Conservation (phyloP, 116 monocot genomes). For the Zostera marina region DNA sequence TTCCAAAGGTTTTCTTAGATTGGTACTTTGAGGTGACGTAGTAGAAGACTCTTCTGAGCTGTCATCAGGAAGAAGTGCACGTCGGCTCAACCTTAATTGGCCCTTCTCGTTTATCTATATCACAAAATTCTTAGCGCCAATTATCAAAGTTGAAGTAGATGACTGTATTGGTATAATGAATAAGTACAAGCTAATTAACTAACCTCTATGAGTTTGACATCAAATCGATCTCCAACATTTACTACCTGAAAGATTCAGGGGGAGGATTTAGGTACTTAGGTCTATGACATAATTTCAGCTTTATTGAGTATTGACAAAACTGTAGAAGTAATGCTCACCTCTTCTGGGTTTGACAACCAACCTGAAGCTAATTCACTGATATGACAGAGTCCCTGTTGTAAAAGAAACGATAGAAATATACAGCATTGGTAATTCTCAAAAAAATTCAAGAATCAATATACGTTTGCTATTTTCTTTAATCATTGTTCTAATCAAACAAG, state of each 20-base stretch:
- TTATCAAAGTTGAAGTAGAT: neutral
- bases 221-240: constrained; percentile 76
- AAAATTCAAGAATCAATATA: neutral
- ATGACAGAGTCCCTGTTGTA: constrained; percentile 82
- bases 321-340: constrained; percentile 30
- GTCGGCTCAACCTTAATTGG: constrained; percentile 53
- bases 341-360: constrained; percentile 87
- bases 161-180: too few species aligned
- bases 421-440: neutral
- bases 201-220: constrained; percentile 95
- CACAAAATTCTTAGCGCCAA: neutral
- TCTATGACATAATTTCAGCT: too few species aligned
- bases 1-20: constrained; percentile 7
- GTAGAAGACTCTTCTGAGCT: constrained; percentile 10
- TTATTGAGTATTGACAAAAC: too few species aligned
- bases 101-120: constrained; percentile 74
- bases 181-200: neutral
- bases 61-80: constrained; percentile 52
- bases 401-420: neutral
- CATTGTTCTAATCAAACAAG: too few species aligned
- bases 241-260: constrained; percentile 20
- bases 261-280: too few species aligned
- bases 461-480: neutral
- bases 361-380: constrained; percentile 88
- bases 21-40: neutral